Conservation (phyloP, 371 early-diverging fungal genomes). For the Sporodiniella umbellata region DNA sequence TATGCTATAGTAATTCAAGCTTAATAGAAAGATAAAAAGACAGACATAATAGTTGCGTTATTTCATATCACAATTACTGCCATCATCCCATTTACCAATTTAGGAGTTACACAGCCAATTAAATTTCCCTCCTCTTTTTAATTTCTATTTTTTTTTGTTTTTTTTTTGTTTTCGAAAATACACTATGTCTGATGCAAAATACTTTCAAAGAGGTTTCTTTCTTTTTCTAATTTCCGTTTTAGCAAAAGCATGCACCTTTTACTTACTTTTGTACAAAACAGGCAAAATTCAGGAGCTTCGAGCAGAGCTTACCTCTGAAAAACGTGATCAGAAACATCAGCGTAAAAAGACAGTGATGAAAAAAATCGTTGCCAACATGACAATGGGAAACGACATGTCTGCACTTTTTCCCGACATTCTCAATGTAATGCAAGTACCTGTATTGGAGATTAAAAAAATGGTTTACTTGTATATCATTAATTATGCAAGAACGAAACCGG, state of each 20-base stretch:
- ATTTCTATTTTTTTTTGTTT: too few relatives aligned
- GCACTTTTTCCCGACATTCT: slow-evolving; percentile 73
- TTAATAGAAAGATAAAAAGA: too few relatives aligned
- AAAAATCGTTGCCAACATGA: slow-evolving; percentile 97
- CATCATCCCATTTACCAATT: neutral
- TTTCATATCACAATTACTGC: too few relatives aligned
- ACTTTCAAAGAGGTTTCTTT: slow-evolving; percentile 78
- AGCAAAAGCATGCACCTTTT: too few relatives aligned
- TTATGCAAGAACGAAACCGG: slow-evolving; percentile 85
- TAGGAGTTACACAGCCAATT: neutral
- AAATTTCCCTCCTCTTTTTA: neutral
- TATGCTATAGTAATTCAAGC: too few relatives aligned
- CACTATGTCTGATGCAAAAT: slow-evolving; percentile 76
- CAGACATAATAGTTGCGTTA: too few relatives aligned
- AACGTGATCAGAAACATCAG: slow-evolving; percentile 83
- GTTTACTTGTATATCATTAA: slow-evolving; percentile 88
- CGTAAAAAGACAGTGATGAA: slow-evolving; percentile 91
- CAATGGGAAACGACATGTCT: slow-evolving; percentile 98
- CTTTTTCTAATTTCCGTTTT: neutral
- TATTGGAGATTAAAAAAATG: slow-evolving; percentile 82
- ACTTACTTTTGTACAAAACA: too few relatives aligned
- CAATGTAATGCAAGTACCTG: slow-evolving; percentile 54
- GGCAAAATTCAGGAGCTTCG: slow-evolving; percentile 96
- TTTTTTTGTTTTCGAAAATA: neutral
- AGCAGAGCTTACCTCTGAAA: slow-evolving; percentile 86